phyloP scores from a whole-genome alignment of 331 rosid species.

The Dryas integrifolia region DNA sequence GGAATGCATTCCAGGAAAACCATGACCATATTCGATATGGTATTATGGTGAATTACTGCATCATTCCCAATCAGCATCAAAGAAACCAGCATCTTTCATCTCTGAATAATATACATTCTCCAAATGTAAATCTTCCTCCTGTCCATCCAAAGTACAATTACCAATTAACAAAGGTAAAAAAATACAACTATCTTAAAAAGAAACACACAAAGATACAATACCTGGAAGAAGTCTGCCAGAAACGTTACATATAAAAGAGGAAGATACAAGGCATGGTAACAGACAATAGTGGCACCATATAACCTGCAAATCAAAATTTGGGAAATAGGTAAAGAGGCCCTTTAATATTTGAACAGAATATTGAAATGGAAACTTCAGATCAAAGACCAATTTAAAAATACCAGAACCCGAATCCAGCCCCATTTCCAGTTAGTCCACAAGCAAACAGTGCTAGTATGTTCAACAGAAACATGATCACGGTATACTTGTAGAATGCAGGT shows the following conservation, averaged over 20 bases:
- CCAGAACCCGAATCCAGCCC: slow-evolving; percentile 85
- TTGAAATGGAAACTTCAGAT: not conserved
- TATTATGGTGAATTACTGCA: not conserved
- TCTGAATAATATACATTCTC: slow-evolving; percentile 89
- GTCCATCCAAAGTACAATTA: slow-evolving; percentile 12
- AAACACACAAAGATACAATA: not conserved
- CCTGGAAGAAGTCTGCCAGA: slow-evolving; percentile 91
- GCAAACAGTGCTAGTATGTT: slow-evolving; percentile 63
- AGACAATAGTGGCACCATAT: slow-evolving; percentile 58
- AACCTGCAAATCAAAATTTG: slow-evolving; percentile 48
- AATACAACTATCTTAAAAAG: not conserved
- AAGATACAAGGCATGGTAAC: slow-evolving; percentile 81
- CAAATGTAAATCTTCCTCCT: slow-evolving; percentile 85
- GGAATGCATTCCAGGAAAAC: too few relatives aligned
- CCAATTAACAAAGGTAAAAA: not conserved
- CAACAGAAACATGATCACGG: slow-evolving; percentile 59
- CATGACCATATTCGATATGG: not conserved
- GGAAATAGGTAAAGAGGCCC: not conserved
- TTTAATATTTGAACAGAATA: not conserved
- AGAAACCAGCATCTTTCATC: slow-evolving; percentile 96
- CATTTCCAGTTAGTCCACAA: slow-evolving; percentile 67
- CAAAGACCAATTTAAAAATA: slow-evolving; percentile 26
- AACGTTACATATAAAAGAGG: slow-evolving; percentile 76
- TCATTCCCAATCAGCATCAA: slow-evolving; percentile 78
- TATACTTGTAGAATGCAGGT: slow-evolving; percentile 88